A percentile compares a stretch with the other conserved stretches of the same genome.
Conservation (phyloP, 2,329 filamentous ascomycete genomes). For the Fusarium armeniacum region DNA sequence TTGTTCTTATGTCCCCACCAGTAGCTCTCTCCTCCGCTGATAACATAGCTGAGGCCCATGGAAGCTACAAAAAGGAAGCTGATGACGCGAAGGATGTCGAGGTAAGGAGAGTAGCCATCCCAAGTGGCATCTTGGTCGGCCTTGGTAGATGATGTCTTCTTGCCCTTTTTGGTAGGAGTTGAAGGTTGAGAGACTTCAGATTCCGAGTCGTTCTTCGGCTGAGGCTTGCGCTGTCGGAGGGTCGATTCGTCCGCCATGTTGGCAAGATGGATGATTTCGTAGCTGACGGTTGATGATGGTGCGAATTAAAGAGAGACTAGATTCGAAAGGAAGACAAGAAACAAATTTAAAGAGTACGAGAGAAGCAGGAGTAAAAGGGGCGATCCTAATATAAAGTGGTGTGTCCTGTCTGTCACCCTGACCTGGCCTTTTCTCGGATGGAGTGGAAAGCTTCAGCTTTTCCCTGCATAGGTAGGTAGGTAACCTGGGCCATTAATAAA, state of each 20-base stretch:
- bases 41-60: constrained; percentile 80
- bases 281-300: neutral
- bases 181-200: constrained; percentile 45
- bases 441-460: constrained; percentile 36
- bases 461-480: constrained; percentile 16
- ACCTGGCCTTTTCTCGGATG: constrained; percentile 30
- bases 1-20: constrained; percentile 75
- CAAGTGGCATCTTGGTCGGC: constrained; percentile 60
- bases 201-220: constrained; percentile 41
- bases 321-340: constrained; percentile 2
- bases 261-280: constrained; percentile 13
- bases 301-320: neutral
- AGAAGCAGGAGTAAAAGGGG: constrained; percentile 17
- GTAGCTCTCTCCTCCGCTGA: constrained; percentile 77
- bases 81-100: constrained; percentile 79
- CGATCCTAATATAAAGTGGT: constrained; percentile 38
- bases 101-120: constrained; percentile 66
- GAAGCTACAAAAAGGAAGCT: constrained; percentile 76
- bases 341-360: constrained; percentile 19
- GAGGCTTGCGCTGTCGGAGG: constrained; percentile 62
- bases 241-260: constrained; percentile 58
- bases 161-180: constrained; percentile 44
- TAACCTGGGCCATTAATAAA: constrained; percentile 7
- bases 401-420: constrained; percentile 34
- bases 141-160: constrained; percentile 39